Evolutionary conservation across 2,329 filamentous ascomycete genomes (phyloP), one percentile per base, ranked within the genome.

Genomic region (Ophiocordyceps camponoti-rufipedis): DNA sequence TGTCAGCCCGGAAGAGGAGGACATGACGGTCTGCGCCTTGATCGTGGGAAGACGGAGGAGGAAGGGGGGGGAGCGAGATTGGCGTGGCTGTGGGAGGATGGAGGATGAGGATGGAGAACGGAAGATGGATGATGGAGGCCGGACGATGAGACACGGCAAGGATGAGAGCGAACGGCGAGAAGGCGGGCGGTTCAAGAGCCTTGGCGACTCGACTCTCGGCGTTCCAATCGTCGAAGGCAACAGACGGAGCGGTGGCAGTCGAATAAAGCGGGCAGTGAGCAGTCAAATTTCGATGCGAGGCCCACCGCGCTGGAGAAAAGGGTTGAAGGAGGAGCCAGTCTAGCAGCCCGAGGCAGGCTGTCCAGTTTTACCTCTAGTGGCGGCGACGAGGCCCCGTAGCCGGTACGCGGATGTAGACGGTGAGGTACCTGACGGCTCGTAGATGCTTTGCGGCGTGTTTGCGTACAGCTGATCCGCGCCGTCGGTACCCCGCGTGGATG

Each of bases 1-100:
- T 49, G 75, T 79, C 59, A 79, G 65, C 54, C 74, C 74, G 49
- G 72, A 75, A 49, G 44, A 31, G 28, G 68, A 55, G 48, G 57
- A 60, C 58, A 60, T 58, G 48, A 23, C 23, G 23, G 23, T 23
- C 23, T 23, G 23, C 23, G 23, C 5, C 23, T 23, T 23, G 23
- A 23, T 23, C 23, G 45, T 49, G 42, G 33, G 12, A 13, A 5
- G 42, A 33, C 39, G 16, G 39, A 12, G 16, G 39, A 41, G 6
- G 16, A 16, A 11, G 11, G n/a, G 39, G 6, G 10, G 11, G 16
- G 39, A 16, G 39, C n/a, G 19, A n/a, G 16, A 28, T 19, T 19
- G 39, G 12, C 3, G 39, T 12, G 39, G 16, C 10, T 13, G 16
- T 8, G n/a, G 12, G n/a, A 14, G 12, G 32, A n/a, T 6, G 12